Evolutionary conservation across 2,329 filamentous ascomycete genomes (phyloP).

Genomic region (Neurospora crassa): DNA sequence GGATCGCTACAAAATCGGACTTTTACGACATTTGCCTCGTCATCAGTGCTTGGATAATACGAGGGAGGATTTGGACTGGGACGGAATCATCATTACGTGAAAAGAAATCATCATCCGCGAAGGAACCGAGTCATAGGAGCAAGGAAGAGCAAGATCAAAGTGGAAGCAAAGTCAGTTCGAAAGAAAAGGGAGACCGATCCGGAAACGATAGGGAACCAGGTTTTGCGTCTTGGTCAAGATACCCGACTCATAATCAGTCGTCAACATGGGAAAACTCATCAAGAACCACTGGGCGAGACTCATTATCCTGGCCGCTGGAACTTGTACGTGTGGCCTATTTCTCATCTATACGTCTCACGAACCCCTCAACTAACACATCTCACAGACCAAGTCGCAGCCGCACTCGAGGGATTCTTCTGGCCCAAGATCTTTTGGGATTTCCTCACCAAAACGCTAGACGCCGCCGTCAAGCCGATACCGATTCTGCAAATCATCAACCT

Average conservation of each 20-base stretch:
- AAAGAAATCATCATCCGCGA: not conserved
- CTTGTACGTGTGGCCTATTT: conserved; percentile 43
- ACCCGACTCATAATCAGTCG: conserved; percentile 5
- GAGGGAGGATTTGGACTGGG: not conserved
- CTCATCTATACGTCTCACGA: not conserved
- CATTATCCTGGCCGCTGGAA: conserved; percentile 77
- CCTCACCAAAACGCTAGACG: conserved; percentile 80
- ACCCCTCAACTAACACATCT: conserved; percentile 18
- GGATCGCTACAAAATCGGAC: conserved; percentile 1
- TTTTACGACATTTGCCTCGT: not conserved
- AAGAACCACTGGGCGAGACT: conserved; percentile 99
- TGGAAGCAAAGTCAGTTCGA: not conserved
- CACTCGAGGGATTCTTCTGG: conserved; percentile 89
- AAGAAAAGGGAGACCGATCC: not conserved
- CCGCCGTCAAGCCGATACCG: conserved; percentile 77
- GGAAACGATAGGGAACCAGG: not conserved
- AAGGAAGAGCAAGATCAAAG: not conserved
- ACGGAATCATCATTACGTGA: conserved; percentile 1
- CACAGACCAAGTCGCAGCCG: conserved; percentile 76
- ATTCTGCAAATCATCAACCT: conserved; percentile 86
- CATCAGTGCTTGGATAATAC: not conserved
- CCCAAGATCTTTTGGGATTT: conserved; percentile 99
- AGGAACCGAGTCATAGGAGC: not conserved
- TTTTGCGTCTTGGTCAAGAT: not conserved
- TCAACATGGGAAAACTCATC: conserved; percentile 87